A percentile compares a stretch with the other conserved stretches of the same genome.
Evolutionary conservation across 2,329 filamentous ascomycete species (phyloP).

Genomic region (Clarireedia homoeocarpa): DNA sequence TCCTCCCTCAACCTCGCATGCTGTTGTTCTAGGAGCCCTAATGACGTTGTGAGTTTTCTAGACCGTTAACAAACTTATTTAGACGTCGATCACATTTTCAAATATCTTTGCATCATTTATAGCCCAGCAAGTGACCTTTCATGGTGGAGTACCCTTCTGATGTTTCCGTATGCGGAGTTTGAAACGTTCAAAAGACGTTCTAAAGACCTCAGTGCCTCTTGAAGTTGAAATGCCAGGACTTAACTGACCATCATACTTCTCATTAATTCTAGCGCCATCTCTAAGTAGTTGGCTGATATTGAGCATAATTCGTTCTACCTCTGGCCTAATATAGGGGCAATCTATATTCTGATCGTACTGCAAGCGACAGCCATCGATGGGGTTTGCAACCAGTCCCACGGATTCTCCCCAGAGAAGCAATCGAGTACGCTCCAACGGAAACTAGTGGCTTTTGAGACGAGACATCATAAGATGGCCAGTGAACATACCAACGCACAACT

Average conservation of each 20-base stretch:
- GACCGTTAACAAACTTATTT: slow-evolving; percentile 17
- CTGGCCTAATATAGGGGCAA: slow-evolving; percentile 2
- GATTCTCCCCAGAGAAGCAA: slow-evolving; percentile 15
- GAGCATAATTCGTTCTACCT: slow-evolving; percentile 4
- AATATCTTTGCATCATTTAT: slow-evolving; percentile 20
- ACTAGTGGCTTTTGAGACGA: not conserved
- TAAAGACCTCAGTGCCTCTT: slow-evolving; percentile 14
- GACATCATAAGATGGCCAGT: not conserved
- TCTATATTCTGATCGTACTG: slow-evolving; percentile 12
- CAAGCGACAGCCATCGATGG: not conserved
- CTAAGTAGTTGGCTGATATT: slow-evolving; percentile 11
- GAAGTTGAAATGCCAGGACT: not conserved
- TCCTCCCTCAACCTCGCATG: slow-evolving; percentile 14
- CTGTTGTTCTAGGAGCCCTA: slow-evolving; percentile 16
- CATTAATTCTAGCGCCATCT: slow-evolving; percentile 3
- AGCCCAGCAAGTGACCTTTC: slow-evolving; percentile 19
- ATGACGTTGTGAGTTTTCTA: slow-evolving; percentile 17
- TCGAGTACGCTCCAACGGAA: slow-evolving; percentile 6
- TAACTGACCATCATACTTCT: slow-evolving; percentile 2
- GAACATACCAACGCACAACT: slow-evolving; percentile 10
- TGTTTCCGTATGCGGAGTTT: slow-evolving; percentile 13
- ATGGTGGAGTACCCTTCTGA: slow-evolving; percentile 18
- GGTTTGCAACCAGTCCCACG: slow-evolving; percentile 8
- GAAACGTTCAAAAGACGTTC: slow-evolving; percentile 18
- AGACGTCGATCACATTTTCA: slow-evolving; percentile 14